Base-by-base conservation (phyloP, 176 grass and related monocot genomes). In the Juncus inflexus region DNA sequence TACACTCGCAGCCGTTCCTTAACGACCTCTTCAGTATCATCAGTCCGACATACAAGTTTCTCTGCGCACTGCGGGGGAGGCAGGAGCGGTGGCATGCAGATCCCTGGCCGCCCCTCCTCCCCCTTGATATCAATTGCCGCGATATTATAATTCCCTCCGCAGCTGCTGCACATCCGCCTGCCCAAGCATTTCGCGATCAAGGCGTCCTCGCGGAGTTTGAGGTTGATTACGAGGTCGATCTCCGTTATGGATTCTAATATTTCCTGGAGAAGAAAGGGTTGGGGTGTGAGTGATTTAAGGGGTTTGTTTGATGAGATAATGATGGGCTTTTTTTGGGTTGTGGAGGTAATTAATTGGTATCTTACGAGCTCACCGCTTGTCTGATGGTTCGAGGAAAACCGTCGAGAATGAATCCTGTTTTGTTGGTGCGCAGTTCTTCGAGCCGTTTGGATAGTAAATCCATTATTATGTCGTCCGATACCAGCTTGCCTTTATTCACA, bases 311-410 rank as follows among this genome's bases (percentile, higher is more conserved):
- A 28, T 28, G 19, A 28, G 19, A 1, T 47, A 9, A 47, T 9
- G 43, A 47, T 47, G 4, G 43, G 43, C 0, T 47, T 47, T 47
- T 9, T 0, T 6, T 47, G 9, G 6, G 43, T 47, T 5, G 43
- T 5, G 43, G 43, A 47, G 0, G 2, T 28, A 28, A 28, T 28
- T 28, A 28, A 28, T 28, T 28, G 19, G 19, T 28, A 28, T 28
- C 79, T 89, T 85, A 84, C 67, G 52, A 75, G 80, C 89, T 99
- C 70, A 99, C 94, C 86, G 88, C 94, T 99, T 92, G 89, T 84
- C 78, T 89, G 76, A 86, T 81, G n/a, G 94, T 99, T 59, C 89
- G 81, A 37, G 94, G 94, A 69, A 99, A 99, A 14, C 94, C 94
- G 77, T 92, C 89, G 59, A 99, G 89, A 71, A 92, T 99, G 72